Base-by-base conservation (phyloP, 768 basidiomycete genomes). In the Rhizopogon roseolus region DNA sequence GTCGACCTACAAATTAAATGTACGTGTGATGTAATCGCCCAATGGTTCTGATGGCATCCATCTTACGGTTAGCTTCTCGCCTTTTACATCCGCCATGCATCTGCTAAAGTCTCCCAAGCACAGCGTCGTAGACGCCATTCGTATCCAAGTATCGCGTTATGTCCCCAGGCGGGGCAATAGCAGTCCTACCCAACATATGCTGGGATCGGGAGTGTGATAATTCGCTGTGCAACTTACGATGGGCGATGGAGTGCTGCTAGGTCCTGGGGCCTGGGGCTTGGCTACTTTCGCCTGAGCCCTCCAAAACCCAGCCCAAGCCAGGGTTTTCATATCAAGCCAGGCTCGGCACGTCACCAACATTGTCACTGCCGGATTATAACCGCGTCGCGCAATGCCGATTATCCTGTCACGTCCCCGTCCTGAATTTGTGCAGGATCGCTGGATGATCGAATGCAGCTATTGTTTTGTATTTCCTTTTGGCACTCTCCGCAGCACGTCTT, bases 201-300 rank as follows among this genome's bases (percentile, higher is more conserved):
- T 44, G 49, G 65, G n/a, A 57, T 62, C 42, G 64, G 65, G 44
- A 60, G 60, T 45, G 57, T 43, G 2, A 43, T 66, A 11, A 22
- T 60, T 60, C 39, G 36, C 16, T 19, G 14, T 61, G 16, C 58
- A 61, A 45, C 52, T 51, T 5, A 29, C 39, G 10, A 28, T 55
- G 27, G 54, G 54, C 11, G 54, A 55, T 10, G 54, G 54, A 8
- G 50, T 44, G 5, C 41, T 55, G 5, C 50, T 52, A 7, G 38
- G 54, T 44, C 39, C 25, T n/a, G n/a, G n/a, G n/a, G n/a, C n/a
- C n/a, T n/a, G n/a, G n/a, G n/a, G n/a, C n/a, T n/a, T n/a, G n/a
- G n/a, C n/a, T n/a, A n/a, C n/a, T n/a, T n/a, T n/a, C n/a, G n/a
- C n/a, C n/a, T n/a, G n/a, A n/a, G n/a, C n/a, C n/a, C 46, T 53